Evolutionary conservation across 306 rosid genomes (phyloP).

Genomic region (Rubus parviflorus): DNA sequence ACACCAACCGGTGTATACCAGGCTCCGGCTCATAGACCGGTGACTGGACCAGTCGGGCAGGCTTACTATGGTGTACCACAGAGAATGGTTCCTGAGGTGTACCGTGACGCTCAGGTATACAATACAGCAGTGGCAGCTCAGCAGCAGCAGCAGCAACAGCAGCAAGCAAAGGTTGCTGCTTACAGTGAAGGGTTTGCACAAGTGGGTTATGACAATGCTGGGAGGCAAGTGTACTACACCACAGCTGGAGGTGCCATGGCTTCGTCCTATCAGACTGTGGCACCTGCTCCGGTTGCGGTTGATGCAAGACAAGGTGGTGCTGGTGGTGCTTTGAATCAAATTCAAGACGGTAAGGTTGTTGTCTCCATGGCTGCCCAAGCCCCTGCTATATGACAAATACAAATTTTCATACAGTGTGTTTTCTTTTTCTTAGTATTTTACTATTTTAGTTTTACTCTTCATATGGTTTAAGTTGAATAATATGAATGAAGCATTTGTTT

Average conservation of each 20-base stretch:
- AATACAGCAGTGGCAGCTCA: conserved; percentile 31
- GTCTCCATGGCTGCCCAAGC: conserved; percentile 29
- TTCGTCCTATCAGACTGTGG: conserved; percentile 38
- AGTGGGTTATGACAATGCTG: conserved; percentile 43
- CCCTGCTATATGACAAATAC: conserved; percentile 33
- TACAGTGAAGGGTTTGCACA: conserved; percentile 49
- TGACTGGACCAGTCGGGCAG: conserved; percentile 53
- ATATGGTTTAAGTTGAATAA: conserved; percentile 21
- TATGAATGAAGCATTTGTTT: conserved; percentile 12
- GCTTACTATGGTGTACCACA: conserved; percentile 51
- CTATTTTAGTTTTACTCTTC: not conserved
- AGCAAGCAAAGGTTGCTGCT: conserved; percentile 24
- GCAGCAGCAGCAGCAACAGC: conserved; percentile 29
- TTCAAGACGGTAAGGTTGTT: conserved; percentile 49
- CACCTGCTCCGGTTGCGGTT: conserved; percentile 33
- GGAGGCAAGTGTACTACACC: conserved; percentile 56
- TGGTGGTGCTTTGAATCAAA: conserved; percentile 32
- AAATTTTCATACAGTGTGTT: not conserved
- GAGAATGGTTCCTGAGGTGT: conserved; percentile 38
- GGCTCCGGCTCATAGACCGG: conserved; percentile 46
- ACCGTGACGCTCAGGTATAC: conserved; percentile 39
- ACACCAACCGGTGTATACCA: conserved; percentile 62
- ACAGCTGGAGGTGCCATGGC: conserved; percentile 30
- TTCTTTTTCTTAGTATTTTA: not conserved
- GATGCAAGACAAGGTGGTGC: conserved; percentile 42